Percentiles rank a stretch among this genome's conserved stretches.
Evolutionary conservation across 2,329 filamentous ascomycete species (phyloP).

Genomic region (Fusarium decemcellulare): DNA sequence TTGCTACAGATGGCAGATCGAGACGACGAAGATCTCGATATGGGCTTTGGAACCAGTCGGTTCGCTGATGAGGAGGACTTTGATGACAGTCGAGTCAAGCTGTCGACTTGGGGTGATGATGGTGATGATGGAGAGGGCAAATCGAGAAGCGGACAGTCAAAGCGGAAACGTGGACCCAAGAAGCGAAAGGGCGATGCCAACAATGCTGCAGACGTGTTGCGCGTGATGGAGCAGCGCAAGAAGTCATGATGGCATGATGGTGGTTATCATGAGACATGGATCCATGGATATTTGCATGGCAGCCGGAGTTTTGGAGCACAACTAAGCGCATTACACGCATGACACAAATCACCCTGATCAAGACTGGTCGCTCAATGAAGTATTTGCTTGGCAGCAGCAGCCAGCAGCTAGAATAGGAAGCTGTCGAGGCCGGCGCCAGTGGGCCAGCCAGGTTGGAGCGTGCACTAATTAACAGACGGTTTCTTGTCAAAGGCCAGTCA

Average conservation of each 20-base stretch:
- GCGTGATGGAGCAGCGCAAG: slow-evolving; percentile 77
- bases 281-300: background rate
- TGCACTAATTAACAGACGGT: slow-evolving; percentile 6
- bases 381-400: background rate
- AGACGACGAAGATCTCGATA: slow-evolving; percentile 91
- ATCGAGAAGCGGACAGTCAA: slow-evolving; percentile 62
- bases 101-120: slow-evolving; percentile 75
- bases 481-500: slow-evolving; percentile 1
- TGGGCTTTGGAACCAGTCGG: slow-evolving; percentile 92
- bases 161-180: slow-evolving; percentile 79
- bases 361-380: background rate
- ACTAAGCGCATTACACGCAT: background rate
- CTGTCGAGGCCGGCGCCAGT: slow-evolving; percentile 4
- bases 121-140: slow-evolving; percentile 62
- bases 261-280: slow-evolving; percentile 30
- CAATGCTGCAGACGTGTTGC: slow-evolving; percentile 84
- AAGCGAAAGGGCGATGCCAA: slow-evolving; percentile 86
- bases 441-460: slow-evolving; percentile 26
- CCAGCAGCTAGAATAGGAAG: slow-evolving; percentile 32
- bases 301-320: slow-evolving; percentile 17
- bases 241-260: slow-evolving; percentile 43
- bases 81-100: slow-evolving; percentile 76
- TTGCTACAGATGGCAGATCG: slow-evolving; percentile 82
- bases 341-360: background rate
- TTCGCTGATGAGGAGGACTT: slow-evolving; percentile 91